These are phyloP conservation scores for Incumbomyces lentus DNA, from an alignment of 2,329 filamentous ascomycete species.

Conservation along the genomic window DNA sequence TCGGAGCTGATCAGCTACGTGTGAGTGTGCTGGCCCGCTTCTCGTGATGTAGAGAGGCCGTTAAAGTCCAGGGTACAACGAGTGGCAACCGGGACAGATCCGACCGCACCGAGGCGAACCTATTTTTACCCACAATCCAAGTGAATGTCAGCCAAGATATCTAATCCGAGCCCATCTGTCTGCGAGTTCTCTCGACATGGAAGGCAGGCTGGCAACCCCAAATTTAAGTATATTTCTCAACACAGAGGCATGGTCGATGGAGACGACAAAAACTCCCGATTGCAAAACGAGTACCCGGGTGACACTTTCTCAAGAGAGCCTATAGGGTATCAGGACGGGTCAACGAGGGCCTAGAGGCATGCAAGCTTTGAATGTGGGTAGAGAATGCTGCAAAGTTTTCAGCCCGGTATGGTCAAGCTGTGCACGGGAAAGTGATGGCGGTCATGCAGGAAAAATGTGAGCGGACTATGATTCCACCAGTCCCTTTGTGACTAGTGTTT, in stretches of 20 bases:
- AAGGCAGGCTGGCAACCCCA: conserved; percentile 4
- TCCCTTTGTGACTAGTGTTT: too few species aligned
- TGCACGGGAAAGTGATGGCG: too few species aligned
- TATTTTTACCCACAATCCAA: neutral
- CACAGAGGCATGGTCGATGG: neutral
- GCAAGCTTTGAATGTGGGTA: neutral
- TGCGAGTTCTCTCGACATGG: conserved; percentile 44
- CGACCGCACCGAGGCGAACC: neutral
- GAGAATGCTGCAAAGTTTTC: neutral
- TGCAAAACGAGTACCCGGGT: neutral
- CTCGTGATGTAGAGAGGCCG: neutral
- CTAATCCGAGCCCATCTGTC: conserved; percentile 39
- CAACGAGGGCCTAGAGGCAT: neutral
- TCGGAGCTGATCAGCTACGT: neutral
- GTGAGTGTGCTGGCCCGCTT: neutral
- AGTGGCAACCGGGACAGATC: neutral
- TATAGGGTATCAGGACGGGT: neutral
- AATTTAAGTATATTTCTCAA: neutral
- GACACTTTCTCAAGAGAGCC: neutral
- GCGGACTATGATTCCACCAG: too few species aligned
- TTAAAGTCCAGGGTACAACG: neutral
- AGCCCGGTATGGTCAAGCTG: neutral
- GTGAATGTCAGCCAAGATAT: conserved; percentile 31
- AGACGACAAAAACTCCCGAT: neutral
- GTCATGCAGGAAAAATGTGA: too few species aligned